Conservation (phyloP, 257 asterid genomes). For the Voacanga thouarsii region DNA sequence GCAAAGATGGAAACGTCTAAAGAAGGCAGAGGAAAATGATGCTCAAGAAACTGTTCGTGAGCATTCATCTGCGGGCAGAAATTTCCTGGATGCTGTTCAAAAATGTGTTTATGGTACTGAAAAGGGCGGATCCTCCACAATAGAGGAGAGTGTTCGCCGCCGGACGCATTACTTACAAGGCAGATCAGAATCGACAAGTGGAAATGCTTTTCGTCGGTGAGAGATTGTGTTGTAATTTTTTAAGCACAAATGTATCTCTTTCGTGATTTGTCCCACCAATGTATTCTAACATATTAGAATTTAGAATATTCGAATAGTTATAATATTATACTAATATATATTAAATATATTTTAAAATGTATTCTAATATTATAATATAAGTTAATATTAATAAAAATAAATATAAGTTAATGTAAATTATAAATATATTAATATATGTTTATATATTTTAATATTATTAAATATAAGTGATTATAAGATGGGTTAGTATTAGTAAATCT, state of each 20-base stretch:
- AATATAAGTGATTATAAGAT: too few species aligned
- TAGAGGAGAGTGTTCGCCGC: constrained; percentile 96
- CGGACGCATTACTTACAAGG: constrained; percentile 78
- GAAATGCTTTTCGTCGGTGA: constrained; percentile 77
- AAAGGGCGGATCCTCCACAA: constrained; percentile 87
- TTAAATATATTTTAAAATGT: too few species aligned
- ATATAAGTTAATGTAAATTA: too few species aligned
- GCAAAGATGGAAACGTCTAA: constrained; percentile 83
- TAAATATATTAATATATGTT: too few species aligned
- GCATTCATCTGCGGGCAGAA: constrained; percentile 50
- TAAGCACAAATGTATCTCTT: neutral
- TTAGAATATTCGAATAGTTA: too few species aligned
- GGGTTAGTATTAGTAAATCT: too few species aligned
- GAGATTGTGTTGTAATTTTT: neutral
- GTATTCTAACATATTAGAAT: neutral
- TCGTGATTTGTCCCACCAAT: neutral
- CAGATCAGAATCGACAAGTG: constrained; percentile 51
- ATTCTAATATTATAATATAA: too few species aligned
- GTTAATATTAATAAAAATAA: too few species aligned
- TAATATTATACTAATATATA: too few species aligned
- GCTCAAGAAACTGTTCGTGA: constrained; percentile 59
- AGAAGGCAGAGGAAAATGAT: constrained; percentile 81
- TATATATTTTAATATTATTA: too few species aligned
- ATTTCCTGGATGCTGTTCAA: constrained; percentile 75
- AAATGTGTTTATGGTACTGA: constrained; percentile 87